Conservation (phyloP, 2,329 filamentous ascomycete genomes). For the Phaeosphaeria sp. region DNA sequence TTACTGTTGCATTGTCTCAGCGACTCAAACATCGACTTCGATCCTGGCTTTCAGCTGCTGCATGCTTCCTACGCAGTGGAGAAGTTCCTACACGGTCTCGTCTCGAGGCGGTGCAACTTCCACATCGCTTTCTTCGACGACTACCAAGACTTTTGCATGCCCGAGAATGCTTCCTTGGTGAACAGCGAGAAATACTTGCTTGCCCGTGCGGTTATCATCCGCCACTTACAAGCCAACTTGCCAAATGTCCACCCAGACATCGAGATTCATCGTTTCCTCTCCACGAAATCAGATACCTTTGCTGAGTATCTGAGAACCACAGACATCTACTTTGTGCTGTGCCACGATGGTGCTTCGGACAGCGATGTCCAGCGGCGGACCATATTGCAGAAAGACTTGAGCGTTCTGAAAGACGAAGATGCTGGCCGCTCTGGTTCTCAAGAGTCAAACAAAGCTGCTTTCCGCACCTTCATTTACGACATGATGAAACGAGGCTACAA, state of each 20-base stretch:
- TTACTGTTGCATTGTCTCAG: conserved; percentile 70
- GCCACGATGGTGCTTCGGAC: conserved; percentile 65
- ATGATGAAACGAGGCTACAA: conserved; percentile 66
- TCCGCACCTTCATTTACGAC: conserved; percentile 61
- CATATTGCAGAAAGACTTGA: conserved; percentile 23
- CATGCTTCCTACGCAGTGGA: conserved; percentile 76
- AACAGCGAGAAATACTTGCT: conserved; percentile 64
- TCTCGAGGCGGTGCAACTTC: conserved; percentile 72
- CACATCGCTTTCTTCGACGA: conserved; percentile 73
- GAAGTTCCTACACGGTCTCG: conserved; percentile 66
- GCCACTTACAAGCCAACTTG: conserved; percentile 64
- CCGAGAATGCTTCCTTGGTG: conserved; percentile 46
- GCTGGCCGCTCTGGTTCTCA: conserved; percentile 23
- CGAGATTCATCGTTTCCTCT: conserved; percentile 57
- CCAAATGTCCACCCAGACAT: conserved; percentile 48
- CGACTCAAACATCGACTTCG: conserved; percentile 69
- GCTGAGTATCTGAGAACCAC: conserved; percentile 60
- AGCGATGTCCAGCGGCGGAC: conserved; percentile 27
- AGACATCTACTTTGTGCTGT: conserved; percentile 72
- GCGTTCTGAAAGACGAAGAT: conserved; percentile 27
- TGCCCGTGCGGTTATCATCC: conserved; percentile 68
- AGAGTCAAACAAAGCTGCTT: conserved; percentile 31
- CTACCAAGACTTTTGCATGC: conserved; percentile 64
- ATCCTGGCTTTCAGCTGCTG: conserved; percentile 71
- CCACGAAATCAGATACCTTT: conserved; percentile 60